phyloP scores from a whole-genome alignment of 768 basidiomycete species.

The Mycena galericulata region DNA sequence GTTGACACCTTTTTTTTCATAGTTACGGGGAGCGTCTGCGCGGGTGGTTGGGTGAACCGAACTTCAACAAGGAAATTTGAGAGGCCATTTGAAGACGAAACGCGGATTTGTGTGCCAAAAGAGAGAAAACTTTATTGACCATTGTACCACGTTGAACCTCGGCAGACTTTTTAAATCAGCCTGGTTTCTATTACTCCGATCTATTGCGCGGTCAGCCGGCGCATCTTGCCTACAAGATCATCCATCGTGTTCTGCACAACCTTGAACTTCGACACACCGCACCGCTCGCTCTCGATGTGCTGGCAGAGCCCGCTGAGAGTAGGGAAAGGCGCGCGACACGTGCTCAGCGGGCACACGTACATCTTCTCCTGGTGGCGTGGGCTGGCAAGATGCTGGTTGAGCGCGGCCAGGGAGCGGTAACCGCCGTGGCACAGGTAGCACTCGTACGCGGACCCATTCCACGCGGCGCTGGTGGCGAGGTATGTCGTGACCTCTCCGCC shows the following conservation, averaged over 20 bases:
- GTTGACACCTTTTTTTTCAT: not conserved
- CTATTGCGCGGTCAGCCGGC: conserved; percentile 12
- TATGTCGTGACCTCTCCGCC: conserved; percentile 42
- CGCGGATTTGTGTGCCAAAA: no score
- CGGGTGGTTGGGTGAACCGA: conserved; percentile 28
- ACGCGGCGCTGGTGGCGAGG: conserved; percentile 50
- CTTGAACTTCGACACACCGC: conserved; percentile 65
- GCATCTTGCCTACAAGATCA: conserved; percentile 44
- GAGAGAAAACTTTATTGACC: no score
- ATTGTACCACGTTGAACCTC: no score
- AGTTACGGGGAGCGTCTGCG: conserved; percentile 32
- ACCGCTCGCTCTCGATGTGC: conserved; percentile 74
- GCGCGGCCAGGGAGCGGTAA: conserved; percentile 53
- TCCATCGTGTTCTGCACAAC: conserved; percentile 55
- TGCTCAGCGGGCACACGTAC: conserved; percentile 64
- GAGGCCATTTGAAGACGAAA: no score
- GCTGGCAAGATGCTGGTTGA: conserved; percentile 76
- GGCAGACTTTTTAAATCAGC: no score
- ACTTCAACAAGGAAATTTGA: conserved; percentile 31
- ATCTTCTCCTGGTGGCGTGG: conserved; percentile 65
- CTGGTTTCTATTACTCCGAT: no score
- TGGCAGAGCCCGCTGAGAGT: conserved; percentile 71
- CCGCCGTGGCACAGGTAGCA: conserved; percentile 70
- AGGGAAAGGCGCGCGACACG: conserved; percentile 57
- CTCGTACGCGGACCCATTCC: conserved; percentile 65